phyloP scores from a whole-genome alignment of 192 early-diverging fungal species.

The Backusella psychrophila region DNA sequence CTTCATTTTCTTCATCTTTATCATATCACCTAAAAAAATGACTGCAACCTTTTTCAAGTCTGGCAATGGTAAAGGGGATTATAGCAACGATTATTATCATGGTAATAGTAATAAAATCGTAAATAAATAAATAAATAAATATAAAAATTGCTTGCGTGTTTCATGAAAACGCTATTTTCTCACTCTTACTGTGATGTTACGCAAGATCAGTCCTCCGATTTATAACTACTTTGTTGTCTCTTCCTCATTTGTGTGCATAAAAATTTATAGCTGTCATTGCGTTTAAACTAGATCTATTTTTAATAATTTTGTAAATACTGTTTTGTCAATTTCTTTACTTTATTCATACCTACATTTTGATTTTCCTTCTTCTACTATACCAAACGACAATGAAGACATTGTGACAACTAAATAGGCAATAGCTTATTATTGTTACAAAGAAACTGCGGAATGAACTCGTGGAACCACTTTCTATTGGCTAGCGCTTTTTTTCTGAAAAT shows the following conservation, averaged over 20 bases:
- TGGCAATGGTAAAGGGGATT: background rate
- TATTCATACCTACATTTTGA: background rate
- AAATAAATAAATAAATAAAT: background rate
- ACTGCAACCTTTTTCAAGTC: background rate
- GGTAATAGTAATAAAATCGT: background rate
- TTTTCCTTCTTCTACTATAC: background rate
- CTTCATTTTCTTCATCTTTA: background rate
- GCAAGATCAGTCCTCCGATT: background rate
- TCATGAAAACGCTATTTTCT: background rate
- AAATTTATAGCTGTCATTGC: background rate
- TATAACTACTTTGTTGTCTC: background rate
- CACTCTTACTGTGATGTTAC: background rate
- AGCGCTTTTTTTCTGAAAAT: background rate
- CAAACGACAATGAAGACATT: background rate
- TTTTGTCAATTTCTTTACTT: background rate
- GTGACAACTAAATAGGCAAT: background rate
- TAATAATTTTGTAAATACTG: background rate
- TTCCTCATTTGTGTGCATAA: background rate
- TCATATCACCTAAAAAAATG: background rate
- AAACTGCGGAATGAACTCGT: background rate
- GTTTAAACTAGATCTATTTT: background rate
- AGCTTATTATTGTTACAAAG: slow-evolving; percentile 1
- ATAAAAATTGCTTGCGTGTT: background rate
- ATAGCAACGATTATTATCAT: background rate
- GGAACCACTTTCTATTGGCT: background rate